These are phyloP conservation scores for Xylaria sp. DNA, from an alignment of 2,329 filamentous ascomycete genomes.

Conservation along the genomic window DNA sequence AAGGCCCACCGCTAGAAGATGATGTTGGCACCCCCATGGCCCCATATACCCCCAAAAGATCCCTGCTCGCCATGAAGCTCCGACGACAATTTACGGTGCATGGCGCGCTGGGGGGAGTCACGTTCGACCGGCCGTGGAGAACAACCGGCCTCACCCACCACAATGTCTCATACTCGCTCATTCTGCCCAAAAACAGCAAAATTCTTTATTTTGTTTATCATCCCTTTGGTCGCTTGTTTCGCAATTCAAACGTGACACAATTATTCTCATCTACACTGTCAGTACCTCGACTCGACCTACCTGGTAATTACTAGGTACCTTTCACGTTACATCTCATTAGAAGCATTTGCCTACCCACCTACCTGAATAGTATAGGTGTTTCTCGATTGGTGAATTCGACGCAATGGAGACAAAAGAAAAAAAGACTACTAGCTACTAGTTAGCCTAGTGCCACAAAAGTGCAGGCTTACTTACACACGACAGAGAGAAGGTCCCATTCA, in stretches of 20 bases:
- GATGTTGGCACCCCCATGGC: slow-evolving; percentile 32
- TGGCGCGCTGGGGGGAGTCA: slow-evolving; percentile 36
- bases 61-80: slow-evolving; percentile 41
- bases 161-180: slow-evolving; percentile 20
- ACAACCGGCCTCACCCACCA: slow-evolving; percentile 22
- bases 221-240: neutral
- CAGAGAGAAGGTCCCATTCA: neutral
- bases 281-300: neutral
- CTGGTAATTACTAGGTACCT: neutral
- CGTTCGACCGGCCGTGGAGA: slow-evolving; percentile 36
- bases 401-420: slow-evolving; percentile 13
- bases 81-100: slow-evolving; percentile 40
- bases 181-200: slow-evolving; percentile 12
- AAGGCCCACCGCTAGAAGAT: slow-evolving; percentile 20
- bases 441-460: slow-evolving; percentile 8
- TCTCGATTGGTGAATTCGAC: neutral
- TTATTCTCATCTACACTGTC: neutral
- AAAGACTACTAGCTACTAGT: neutral
- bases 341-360: neutral
- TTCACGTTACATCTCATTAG: neutral
- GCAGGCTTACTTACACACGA: slow-evolving; percentile 21
- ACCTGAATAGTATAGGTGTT: neutral
- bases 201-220: neutral
- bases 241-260: neutral
- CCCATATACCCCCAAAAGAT: slow-evolving; percentile 31